Conservation (phyloP, 371 early-diverging fungal species). For the Circinella umbellata region DNA sequence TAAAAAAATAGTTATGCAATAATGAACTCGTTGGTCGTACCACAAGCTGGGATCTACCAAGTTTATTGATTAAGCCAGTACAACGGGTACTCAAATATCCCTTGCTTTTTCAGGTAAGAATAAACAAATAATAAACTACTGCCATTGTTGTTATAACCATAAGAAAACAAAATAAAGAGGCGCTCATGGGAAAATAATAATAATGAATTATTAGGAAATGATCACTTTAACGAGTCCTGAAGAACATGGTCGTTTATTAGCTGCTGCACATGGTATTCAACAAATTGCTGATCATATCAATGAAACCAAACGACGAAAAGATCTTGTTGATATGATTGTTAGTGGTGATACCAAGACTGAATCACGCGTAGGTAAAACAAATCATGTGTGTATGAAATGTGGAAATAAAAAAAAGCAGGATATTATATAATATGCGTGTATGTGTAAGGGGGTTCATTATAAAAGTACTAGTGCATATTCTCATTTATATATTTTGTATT, state of each 20-base stretch:
- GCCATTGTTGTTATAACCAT: background rate
- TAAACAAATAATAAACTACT: background rate
- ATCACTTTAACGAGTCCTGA: slow-evolving; percentile 47
- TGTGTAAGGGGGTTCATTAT: no score
- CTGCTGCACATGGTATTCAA: slow-evolving; percentile 56
- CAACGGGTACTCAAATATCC: slow-evolving; percentile 90
- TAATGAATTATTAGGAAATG: slow-evolving; percentile 55
- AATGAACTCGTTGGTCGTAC: slow-evolving; percentile 65
- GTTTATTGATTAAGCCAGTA: slow-evolving; percentile 85
- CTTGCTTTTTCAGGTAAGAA: slow-evolving; percentile 64
- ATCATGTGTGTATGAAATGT: background rate
- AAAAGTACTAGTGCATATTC: background rate
- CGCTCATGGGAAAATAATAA: no score
- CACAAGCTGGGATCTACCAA: slow-evolving; percentile 80
- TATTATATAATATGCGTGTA: background rate
- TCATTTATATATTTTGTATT: slow-evolving; percentile 10
- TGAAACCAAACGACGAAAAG: slow-evolving; percentile 83
- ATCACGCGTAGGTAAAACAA: slow-evolving; percentile 22
- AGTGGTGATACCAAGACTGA: slow-evolving; percentile 52
- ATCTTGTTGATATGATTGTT: slow-evolving; percentile 81
- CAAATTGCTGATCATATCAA: slow-evolving; percentile 83
- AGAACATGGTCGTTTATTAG: slow-evolving; percentile 12
- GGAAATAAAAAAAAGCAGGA: background rate
- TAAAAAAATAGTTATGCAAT: slow-evolving; percentile 43
- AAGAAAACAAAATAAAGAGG: no score